These are phyloP conservation scores for Austroboletus festivus DNA, from an alignment of 768 basidiomycete species.

Conservation along the genomic window DNA sequence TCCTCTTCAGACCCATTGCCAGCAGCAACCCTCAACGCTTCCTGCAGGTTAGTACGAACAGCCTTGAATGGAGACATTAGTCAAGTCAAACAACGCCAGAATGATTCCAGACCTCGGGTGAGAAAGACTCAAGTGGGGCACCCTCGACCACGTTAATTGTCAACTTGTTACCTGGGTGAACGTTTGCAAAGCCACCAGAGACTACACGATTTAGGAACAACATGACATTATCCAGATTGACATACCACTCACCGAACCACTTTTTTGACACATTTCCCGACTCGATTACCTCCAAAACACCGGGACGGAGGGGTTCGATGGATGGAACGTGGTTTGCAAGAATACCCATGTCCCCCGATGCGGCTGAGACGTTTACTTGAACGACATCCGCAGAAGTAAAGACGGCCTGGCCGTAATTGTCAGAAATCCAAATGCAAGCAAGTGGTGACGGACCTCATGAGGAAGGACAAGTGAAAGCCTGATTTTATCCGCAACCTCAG, in stretches of 20 bases:
- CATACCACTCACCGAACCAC: slow-evolving; percentile 81
- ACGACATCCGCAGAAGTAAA: slow-evolving; percentile 89
- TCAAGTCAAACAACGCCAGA: neutral
- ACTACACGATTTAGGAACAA: slow-evolving; percentile 45
- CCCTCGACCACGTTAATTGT: slow-evolving; percentile 98
- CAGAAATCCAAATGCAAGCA: slow-evolving; percentile 5
- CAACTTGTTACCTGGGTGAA: slow-evolving; percentile 94
- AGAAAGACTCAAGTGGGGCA: slow-evolving; percentile 88
- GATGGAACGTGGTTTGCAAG: slow-evolving; percentile 97
- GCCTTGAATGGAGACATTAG: slow-evolving; percentile 52
- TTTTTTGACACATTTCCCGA: slow-evolving; percentile 76
- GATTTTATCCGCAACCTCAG: slow-evolving; percentile 87
- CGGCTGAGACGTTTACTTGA: slow-evolving; percentile 93
- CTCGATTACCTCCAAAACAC: slow-evolving; percentile 94
- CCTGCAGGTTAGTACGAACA: slow-evolving; percentile 83
- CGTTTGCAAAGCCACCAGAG: slow-evolving; percentile 94
- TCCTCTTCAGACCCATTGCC: slow-evolving; percentile 91
- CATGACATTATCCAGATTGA: neutral
- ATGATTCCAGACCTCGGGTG: slow-evolving; percentile 64
- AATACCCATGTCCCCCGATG: slow-evolving; percentile 98
- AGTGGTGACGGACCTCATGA: slow-evolving; percentile 70
- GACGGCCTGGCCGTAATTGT: slow-evolving; percentile 59
- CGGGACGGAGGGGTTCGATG: slow-evolving; percentile 93
- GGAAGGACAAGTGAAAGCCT: slow-evolving; percentile 92
- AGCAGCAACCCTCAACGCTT: slow-evolving; percentile 75